Conservation (phyloP, 148 eudicot genomes). For the Persicaria tinctoria region DNA sequence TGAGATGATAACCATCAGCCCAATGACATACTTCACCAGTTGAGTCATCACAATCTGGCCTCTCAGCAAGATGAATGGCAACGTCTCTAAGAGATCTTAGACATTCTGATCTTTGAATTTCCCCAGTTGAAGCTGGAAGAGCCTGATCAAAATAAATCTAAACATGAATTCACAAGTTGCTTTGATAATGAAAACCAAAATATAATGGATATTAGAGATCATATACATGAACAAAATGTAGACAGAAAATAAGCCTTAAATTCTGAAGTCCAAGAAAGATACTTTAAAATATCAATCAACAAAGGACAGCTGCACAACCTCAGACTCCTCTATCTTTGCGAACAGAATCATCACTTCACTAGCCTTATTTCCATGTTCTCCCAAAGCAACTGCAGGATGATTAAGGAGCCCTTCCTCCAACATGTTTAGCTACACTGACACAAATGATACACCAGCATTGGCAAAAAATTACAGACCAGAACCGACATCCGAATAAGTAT, state of each 20-base stretch:
- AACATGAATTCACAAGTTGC: neutral
- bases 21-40: constrained; percentile 99
- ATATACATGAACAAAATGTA: too few relatives aligned
- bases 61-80: constrained; percentile 89
- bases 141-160: constrained; percentile 37
- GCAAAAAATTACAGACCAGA: neutral
- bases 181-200: too few relatives aligned
- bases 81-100: constrained; percentile 78
- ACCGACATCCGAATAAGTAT: neutral
- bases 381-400: constrained; percentile 89
- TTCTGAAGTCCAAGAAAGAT: too few relatives aligned
- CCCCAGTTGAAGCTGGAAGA: constrained; percentile 74
- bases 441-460: constrained; percentile 17
- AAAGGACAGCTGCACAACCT: constrained; percentile 42
- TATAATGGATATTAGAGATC: too few relatives aligned
- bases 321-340: constrained; percentile 96
- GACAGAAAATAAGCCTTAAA: too few relatives aligned
- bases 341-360: constrained; percentile 81
- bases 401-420: constrained; percentile 97
- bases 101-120: constrained; percentile 87
- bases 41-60: constrained; percentile 97
- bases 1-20: constrained; percentile 58
- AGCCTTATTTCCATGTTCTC: constrained; percentile 88
- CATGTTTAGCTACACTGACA: constrained; percentile 96
- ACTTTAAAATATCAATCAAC: neutral